Base-by-base conservation (phyloP, 257 asterid genomes). In the Przewalskia tangutica region DNA sequence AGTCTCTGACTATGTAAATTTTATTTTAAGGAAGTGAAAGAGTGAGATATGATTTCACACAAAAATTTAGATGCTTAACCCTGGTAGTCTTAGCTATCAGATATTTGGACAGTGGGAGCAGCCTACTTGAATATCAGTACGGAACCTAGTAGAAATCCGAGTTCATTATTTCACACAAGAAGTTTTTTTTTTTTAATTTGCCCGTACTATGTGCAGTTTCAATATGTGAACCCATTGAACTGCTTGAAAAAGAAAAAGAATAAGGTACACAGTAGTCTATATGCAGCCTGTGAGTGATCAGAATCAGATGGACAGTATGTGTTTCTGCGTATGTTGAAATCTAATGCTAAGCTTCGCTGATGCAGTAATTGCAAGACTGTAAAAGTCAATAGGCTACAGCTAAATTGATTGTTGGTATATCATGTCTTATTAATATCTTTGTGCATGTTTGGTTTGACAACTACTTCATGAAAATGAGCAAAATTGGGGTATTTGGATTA, bases 371-470 rank as follows among this genome's bases (percentile, higher is more conserved):
- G 82, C 77, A 82, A 79, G 85, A 84, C 79, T 73, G 79, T 53
- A 73, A 82, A 81, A 82, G 64, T 77, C 71, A 66, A 60, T 81
- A 83, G 81, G 79, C 73, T 66, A 80, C 83, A 84, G 86, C 88
- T 82, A 86, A 86, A 86, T 87, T 85, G 89, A 88, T 89, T 88
- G 88, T 76, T 79, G n/a, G n/a, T 79, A 76, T 81, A 86, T 89
- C 90, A 86, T 88, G 77, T 89, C 86, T 51, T 80, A 83, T 86
- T 86, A 84, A 81, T 23, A 48, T 73, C 50, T 65, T 50, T 73
- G 60, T 73, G n/a, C n/a, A n/a, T n/a, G n/a, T n/a, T n/a, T n/a
- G n/a, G n/a, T n/a, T n/a, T n/a, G n/a, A n/a, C n/a, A n/a, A n/a
- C n/a, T n/a, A n/a, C n/a, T n/a, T n/a, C n/a, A n/a, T n/a, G n/a